A percentile compares a stretch with the other conserved stretches of the same genome.
These are phyloP conservation scores for Lithohypha guttulata DNA, from an alignment of 2,329 filamentous ascomycete genomes.

Conservation along the genomic window DNA sequence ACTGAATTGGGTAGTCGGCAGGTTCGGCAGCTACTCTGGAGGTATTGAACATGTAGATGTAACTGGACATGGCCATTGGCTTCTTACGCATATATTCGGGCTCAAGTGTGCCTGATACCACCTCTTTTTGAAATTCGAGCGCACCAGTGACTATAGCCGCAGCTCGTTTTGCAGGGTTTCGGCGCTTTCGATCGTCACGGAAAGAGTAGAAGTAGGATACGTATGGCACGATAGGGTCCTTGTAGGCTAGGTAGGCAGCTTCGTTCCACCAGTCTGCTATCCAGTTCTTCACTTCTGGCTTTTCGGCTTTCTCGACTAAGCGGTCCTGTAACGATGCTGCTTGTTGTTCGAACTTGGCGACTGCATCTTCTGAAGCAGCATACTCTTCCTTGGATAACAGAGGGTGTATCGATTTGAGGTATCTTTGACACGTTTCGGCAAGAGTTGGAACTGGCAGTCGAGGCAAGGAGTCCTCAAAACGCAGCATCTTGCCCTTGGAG, in stretches of 20 bases:
- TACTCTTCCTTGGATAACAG: conserved; percentile 50
- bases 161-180: conserved; percentile 83
- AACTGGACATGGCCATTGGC: conserved; percentile 96
- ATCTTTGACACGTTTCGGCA: conserved; percentile 53
- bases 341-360: conserved; percentile 80
- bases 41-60: conserved; percentile 98
- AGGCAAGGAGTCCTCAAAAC: conserved; percentile 56
- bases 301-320: conserved; percentile 64
- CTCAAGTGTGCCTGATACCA: conserved; percentile 72
- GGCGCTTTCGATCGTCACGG: conserved; percentile 77
- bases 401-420: conserved; percentile 57
- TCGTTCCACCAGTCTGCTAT: conserved; percentile 98
- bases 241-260: conserved; percentile 80
- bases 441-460: conserved; percentile 52
- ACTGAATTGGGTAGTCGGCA: conserved; percentile 75
- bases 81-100: conserved; percentile 98
- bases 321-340: conserved; percentile 83
- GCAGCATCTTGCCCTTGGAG: conserved; percentile 53
- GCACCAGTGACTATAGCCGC: conserved; percentile 77
- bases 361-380: conserved; percentile 60
- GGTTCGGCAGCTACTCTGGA: conserved; percentile 74
- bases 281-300: conserved; percentile 84
- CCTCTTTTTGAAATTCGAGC: conserved; percentile 89
- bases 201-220: conserved; percentile 99
- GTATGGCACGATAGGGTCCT: conserved; percentile 92